These are phyloP conservation scores for Euphorbia lathyris DNA, from an alignment of 345 rosid genomes.

Conservation along the genomic window DNA sequence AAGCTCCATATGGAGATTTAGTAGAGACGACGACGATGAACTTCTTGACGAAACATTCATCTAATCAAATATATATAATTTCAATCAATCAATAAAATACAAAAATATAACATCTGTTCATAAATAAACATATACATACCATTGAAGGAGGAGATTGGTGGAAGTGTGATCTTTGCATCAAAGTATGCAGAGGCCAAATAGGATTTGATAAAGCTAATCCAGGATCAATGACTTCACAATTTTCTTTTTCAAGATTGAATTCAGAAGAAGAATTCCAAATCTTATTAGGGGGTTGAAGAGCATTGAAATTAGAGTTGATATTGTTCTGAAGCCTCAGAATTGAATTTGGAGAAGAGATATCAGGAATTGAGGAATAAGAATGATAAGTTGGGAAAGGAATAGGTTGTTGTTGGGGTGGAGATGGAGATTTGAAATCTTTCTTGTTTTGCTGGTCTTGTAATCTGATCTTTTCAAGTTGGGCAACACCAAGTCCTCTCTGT, in stretches of 20 bases:
- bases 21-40: conserved; percentile 36
- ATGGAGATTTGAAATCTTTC: conserved; percentile 27
- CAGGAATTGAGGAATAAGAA: conserved; percentile 14
- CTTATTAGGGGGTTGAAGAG: conserved; percentile 9
- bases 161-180: conserved; percentile 32
- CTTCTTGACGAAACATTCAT: conserved; percentile 42
- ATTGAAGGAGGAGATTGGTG: conserved; percentile 30
- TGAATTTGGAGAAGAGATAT: conserved; percentile 21
- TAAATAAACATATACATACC: conserved; percentile 20
- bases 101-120: neutral
- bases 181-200: conserved; percentile 31
- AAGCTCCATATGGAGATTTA: conserved; percentile 55
- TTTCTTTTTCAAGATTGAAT: conserved; percentile 26
- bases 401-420: neutral
- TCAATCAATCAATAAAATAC: neutral
- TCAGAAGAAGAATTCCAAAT: conserved; percentile 28
- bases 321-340: conserved; percentile 22
- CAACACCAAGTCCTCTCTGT: conserved; percentile 71
- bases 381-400: neutral
- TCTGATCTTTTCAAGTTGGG: conserved; percentile 63
- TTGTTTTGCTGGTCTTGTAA: conserved; percentile 49
- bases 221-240: conserved; percentile 30
- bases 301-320: neutral
- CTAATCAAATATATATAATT: conserved; percentile 22
- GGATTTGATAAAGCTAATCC: conserved; percentile 28